phyloP scores from a whole-genome alignment of 1,284 basidiomycete species.

The Trametes versicolor region DNA sequence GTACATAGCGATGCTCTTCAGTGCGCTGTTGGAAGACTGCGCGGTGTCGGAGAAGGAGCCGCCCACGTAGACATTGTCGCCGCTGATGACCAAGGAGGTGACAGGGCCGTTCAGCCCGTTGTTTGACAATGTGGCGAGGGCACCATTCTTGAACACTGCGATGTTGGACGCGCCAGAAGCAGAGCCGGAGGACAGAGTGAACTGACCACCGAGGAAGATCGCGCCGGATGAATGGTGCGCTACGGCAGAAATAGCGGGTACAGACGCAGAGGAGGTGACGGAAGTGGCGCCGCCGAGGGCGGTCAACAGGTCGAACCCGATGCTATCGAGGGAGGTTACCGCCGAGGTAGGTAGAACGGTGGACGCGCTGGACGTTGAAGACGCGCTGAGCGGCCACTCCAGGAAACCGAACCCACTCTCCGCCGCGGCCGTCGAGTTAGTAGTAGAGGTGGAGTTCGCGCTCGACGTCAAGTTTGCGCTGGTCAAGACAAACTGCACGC shows the following conservation, averaged over 20 bases:
- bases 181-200: constrained; percentile 67
- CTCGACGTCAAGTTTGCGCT: constrained; percentile 58
- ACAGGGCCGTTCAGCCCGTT: constrained; percentile 83
- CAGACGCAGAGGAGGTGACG: constrained; percentile 44
- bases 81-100: constrained; percentile 68
- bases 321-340: constrained; percentile 74
- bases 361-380: constrained; percentile 61
- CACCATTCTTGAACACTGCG: constrained; percentile 72
- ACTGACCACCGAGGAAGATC: constrained; percentile 84
- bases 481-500: constrained; percentile 77
- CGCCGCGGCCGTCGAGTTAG: constrained; percentile 46
- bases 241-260: constrained; percentile 61
- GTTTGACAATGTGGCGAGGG: constrained; percentile 61
- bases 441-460: constrained; percentile 40
- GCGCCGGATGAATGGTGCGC: constrained; percentile 70
- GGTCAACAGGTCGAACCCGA: constrained; percentile 68
- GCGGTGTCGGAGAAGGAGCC: constrained; percentile 85
- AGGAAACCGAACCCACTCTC: constrained; percentile 76
- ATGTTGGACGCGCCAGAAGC: constrained; percentile 76
- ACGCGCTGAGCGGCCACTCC: constrained; percentile 74
- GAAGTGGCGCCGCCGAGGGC: constrained; percentile 58
- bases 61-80: constrained; percentile 81
- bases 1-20: constrained; percentile 81
- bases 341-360: constrained; percentile 71
- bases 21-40: constrained; percentile 59